Base-by-base conservation (phyloP, 495 filamentous ascomycete genomes). In the Hypomontagnella monticulosa region DNA sequence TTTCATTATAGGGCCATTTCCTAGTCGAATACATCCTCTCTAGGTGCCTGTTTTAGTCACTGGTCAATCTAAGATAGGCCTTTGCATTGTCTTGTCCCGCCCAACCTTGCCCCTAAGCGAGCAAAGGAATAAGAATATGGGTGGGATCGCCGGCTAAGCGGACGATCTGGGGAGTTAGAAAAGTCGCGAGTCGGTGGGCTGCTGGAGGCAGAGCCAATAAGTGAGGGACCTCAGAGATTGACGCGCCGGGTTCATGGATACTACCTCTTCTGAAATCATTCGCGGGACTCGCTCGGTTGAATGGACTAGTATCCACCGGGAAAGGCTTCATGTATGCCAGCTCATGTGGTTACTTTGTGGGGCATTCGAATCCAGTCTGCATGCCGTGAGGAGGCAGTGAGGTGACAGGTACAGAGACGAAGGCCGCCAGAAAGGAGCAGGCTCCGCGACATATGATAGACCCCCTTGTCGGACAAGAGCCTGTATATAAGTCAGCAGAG, bases 251-350 rank as follows among this genome's bases (percentile, higher is more conserved):
- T 61, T 61, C 66, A 69, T 64, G 66, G 66, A 69, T 69, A 64
- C 66, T 69, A 69, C 66, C 66, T 63, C 60, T 40, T 69, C 66
- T 64, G 66, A 64, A 69, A 63, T 49, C 43, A 69, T 69, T 63
- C 60, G 64, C 60, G 60, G 66, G 60, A 63, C 48, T 63, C 66
- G 60, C 55, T 69, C 66, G 66, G 66, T 63, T 69, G 66, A 64
- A 63, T 69, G 56, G 60, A 19, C 66, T 69, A 69, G 66, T 69
- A 69, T 69, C 66, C 66, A 69, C 66, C 60, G 66, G 66, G 66
- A 69, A 69, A 69, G 66, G 66, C 66, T 69, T 69, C 66, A 69
- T 69, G 66, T 69, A 69, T 69, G 66, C 66, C 66, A 69, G 66
- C 66, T 69, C 66, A 69, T 69, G 66, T 69, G 66, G 66, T 69